Percentiles rank a stretch among this genome's conserved stretches.
These are phyloP conservation scores for Ceratocystis papillata DNA, from an alignment of 2,329 filamentous ascomycete species.

Conservation along the genomic window DNA sequence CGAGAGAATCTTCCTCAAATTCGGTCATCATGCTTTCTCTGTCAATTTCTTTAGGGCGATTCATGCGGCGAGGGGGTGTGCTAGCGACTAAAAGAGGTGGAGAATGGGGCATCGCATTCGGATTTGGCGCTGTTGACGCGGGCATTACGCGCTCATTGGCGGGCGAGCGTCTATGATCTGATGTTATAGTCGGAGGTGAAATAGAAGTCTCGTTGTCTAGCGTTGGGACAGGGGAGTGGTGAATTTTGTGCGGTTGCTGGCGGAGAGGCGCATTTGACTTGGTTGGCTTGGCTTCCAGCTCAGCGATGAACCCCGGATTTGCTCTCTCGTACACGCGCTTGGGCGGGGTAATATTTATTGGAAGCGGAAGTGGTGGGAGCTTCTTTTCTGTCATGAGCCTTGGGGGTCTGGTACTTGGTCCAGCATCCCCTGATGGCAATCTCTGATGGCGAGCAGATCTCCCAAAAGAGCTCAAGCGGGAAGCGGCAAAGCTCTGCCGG, in stretches of 20 bases:
- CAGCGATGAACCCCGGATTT: background rate
- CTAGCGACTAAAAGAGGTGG: background rate
- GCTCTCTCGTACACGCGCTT: background rate
- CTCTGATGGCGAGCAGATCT: slow-evolving; percentile 13
- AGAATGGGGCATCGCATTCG: background rate
- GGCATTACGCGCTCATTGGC: background rate
- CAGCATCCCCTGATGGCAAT: slow-evolving; percentile 18
- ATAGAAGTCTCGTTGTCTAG: background rate
- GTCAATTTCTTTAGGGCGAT: slow-evolving; percentile 27
- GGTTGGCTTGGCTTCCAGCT: slow-evolving; percentile 1
- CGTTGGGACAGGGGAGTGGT: background rate
- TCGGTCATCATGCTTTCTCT: slow-evolving; percentile 40
- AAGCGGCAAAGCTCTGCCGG: background rate
- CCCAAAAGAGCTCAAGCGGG: background rate
- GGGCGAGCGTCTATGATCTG: background rate
- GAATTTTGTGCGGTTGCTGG: background rate
- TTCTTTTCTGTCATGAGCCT: slow-evolving; percentile 2
- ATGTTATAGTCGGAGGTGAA: background rate
- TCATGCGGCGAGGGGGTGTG: background rate
- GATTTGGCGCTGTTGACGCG: background rate
- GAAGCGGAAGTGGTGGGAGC: slow-evolving; percentile 16
- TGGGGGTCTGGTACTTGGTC: background rate
- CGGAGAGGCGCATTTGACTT: background rate
- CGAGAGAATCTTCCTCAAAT: slow-evolving; percentile 41
- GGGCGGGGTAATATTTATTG: slow-evolving; percentile 6